Percentiles rank a stretch among this genome's conserved stretches.
These are phyloP conservation scores for Atalantia buxifolia DNA, from an alignment of 345 rosid genomes.

Conservation along the genomic window DNA sequence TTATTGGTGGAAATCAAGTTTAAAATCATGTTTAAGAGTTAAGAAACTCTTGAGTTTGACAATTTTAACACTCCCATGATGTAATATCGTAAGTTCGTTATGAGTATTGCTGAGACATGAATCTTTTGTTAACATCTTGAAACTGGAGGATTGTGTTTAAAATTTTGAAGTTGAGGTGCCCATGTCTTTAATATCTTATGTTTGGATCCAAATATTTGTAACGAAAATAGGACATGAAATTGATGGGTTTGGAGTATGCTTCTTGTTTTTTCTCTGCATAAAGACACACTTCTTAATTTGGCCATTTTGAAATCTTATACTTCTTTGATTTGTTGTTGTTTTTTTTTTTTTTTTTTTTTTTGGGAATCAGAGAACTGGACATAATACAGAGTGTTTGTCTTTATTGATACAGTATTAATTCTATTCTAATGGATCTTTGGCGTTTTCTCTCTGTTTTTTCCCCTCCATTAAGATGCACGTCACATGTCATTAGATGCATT, in stretches of 20 bases:
- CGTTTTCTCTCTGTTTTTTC: neutral
- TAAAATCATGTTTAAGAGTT: neutral
- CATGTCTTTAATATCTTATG: neutral
- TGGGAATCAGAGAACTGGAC: neutral
- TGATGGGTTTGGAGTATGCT: neutral
- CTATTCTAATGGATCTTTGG: neutral
- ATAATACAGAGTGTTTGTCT: conserved; percentile 1
- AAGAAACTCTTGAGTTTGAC: neutral
- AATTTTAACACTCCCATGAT: no score
- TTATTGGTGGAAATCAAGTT: neutral
- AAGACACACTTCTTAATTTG: neutral
- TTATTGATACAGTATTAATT: neutral
- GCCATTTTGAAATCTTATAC: no score
- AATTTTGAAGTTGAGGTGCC: neutral
- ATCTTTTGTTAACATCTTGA: neutral
- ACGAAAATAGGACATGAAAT: neutral
- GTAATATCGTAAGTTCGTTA: neutral
- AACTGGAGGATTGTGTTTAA: neutral
- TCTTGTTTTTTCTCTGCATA: neutral
- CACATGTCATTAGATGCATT: neutral
- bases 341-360: neutral
- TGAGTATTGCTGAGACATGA: neutral
- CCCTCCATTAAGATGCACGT: conserved; percentile 1
- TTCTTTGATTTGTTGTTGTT: conserved; percentile 2
- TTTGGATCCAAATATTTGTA: neutral